Conservation (phyloP, 106 monocot genomes). For the Alisma plantagoaquatica region DNA sequence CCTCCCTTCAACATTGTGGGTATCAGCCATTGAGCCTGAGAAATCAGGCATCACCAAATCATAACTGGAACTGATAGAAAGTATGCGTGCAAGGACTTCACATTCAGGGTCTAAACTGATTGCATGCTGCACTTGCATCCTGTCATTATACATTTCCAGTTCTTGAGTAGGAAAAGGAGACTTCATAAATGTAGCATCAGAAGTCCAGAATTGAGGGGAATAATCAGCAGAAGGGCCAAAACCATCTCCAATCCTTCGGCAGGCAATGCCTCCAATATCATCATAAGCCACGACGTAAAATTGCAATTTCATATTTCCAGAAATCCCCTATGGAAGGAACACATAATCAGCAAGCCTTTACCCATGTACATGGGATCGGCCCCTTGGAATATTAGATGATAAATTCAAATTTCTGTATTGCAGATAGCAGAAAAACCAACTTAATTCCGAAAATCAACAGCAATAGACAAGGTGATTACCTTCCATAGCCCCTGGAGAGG, state of each 20-base stretch:
- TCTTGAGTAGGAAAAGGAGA: constrained; percentile 67
- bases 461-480: constrained; percentile 24
- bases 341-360: not conserved
- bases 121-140: constrained; percentile 28
- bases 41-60: constrained; percentile 50
- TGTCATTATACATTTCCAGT: constrained; percentile 34
- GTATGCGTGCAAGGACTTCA: constrained; percentile 50
- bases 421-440: not conserved
- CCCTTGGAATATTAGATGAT: not conserved
- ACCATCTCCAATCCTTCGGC: constrained; percentile 50
- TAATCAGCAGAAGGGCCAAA: constrained; percentile 40
- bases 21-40: constrained; percentile 27
- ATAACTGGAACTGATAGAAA: constrained; percentile 61
- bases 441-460: not conserved
- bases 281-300: constrained; percentile 80
- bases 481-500: constrained; percentile 96
- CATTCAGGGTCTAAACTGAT: constrained; percentile 5
- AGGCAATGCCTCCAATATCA: constrained; percentile 72
- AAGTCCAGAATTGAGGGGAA: constrained; percentile 65
- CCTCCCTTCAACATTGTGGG: constrained; percentile 71
- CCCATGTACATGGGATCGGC: not conserved
- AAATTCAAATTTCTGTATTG: too few relatives aligned
- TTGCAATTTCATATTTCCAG: constrained; percentile 53
- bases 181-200: constrained; percentile 51
- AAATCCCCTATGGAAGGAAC: constrained; percentile 66